phyloP scores from a whole-genome alignment of 345 rosid genomes.

The Arabis alpina region DNA sequence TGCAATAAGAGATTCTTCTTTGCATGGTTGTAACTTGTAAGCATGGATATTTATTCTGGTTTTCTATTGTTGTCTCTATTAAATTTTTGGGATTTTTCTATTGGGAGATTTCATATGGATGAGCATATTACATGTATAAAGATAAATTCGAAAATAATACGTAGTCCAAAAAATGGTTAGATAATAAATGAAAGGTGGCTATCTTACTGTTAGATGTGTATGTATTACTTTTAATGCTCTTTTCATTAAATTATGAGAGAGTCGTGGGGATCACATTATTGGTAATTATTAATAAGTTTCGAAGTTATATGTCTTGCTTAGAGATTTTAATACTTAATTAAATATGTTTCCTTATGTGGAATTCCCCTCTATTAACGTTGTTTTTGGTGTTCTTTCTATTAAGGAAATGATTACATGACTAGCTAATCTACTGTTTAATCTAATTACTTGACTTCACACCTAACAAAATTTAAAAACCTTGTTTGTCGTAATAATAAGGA shows the following conservation, averaged over 20 bases:
- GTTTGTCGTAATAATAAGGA: constrained; percentile 18
- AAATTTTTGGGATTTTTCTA: neutral
- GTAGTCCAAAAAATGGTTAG: constrained; percentile 31
- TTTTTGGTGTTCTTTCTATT: constrained; percentile 3
- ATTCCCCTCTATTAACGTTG: constrained; percentile 9
- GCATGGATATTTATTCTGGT: constrained; percentile 25
- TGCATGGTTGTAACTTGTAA: neutral
- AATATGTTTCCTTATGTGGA: constrained; percentile 21
- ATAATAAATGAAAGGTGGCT: constrained; percentile 42
- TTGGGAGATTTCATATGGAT: constrained; percentile 7
- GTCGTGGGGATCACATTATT: constrained; percentile 36
- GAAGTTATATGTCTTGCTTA: constrained; percentile 17
- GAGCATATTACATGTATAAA: constrained; percentile 30
- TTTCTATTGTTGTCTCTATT: neutral
- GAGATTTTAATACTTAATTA: neutral
- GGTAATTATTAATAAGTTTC: constrained; percentile 18
- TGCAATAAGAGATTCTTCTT: constrained; percentile 23
- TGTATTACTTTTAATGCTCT: constrained; percentile 30
- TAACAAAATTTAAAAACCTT: neutral
- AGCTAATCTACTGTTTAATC: constrained; percentile 4
- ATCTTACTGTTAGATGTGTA: constrained; percentile 38
- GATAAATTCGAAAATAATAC: constrained; percentile 17
- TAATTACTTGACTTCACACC: constrained; percentile 22
- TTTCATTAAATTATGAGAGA: constrained; percentile 23
- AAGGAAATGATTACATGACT: constrained; percentile 18